Base-by-base conservation (phyloP, 805 yeast genomes). In the Candida ascalaphidarum region DNA sequence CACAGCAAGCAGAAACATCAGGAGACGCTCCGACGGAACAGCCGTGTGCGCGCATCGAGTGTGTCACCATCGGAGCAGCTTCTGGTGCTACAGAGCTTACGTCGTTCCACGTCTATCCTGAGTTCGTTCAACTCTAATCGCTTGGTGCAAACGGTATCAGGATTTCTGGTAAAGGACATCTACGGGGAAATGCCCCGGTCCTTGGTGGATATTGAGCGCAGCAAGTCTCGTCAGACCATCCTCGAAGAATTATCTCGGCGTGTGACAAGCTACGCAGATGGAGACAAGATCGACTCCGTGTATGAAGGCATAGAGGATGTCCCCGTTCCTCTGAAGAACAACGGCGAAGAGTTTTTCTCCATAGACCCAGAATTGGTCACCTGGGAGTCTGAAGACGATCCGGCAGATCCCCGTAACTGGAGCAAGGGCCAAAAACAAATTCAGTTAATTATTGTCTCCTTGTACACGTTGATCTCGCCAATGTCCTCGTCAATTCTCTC, bases 341-440 rank as follows among this genome's bases (percentile, higher is more conserved):
- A 61, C 31, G 82, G 82, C 16, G 58, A 56, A 7, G 81, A 76
- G 41, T 75, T 68, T 44, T 54, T 55, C 18, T 46, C 49, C 4
- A 50, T 73, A 7, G 83, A 78, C 40, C 83, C 82, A 0, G 82
- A 78, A 40, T 53, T 78, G 26, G 75, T 78, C 8, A 68, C 81
- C 2, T 78, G 83, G 83, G 73, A 74, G 18, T 75, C 77, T 3
- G 65, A 61, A 11, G 65, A 70, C 29, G 86, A 78, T 42, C 74
- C 77, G 0, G 54, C 51, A 10, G 66, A 72, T 44, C 84, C 86
- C n/a, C 53, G 80, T 33, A 78, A 78, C 46, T 78, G 83, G 83
- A 17, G 65, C 1, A 15, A 29, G 1, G 11, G 30, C 3, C 43
- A 55, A 24, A 76, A 77, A 41, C 48, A 64, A 42, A 33, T 46